Percentiles rank a stretch among this genome's conserved stretches.
Evolutionary conservation across 768 basidiomycete species (phyloP).

Genomic region (Leccinum boreale): DNA sequence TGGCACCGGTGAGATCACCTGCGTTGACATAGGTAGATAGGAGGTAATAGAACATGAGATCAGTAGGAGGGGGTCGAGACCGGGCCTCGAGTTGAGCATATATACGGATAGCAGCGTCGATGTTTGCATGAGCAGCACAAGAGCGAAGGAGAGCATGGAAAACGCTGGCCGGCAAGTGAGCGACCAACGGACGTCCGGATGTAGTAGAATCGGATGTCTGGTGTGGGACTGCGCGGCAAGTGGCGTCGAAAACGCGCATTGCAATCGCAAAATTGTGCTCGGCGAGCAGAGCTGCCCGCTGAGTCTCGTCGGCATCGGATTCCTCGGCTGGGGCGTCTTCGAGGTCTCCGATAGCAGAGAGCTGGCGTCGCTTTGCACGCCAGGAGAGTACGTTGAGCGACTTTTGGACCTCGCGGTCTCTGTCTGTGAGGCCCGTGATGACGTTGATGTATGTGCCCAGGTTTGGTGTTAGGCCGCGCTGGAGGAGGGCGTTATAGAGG

Average conservation of each 20-base stretch:
- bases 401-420: conserved; percentile 62
- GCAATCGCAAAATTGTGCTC: conserved; percentile 75
- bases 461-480: conserved; percentile 59
- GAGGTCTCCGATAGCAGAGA: conserved; percentile 1
- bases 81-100: conserved; percentile 58
- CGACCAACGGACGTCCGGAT: conserved; percentile 3
- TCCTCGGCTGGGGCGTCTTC: conserved; percentile 13
- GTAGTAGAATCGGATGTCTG: conserved; percentile 9
- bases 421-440: conserved; percentile 57
- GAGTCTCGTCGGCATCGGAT: conserved; percentile 25
- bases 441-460: conserved; percentile 57
- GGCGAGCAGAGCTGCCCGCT: conserved; percentile 42
- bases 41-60: conserved; percentile 48
- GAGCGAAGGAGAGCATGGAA: conserved; percentile 60
- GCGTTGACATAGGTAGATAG: conserved; percentile 55
- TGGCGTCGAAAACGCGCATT: conserved; percentile 67
- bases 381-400: conserved; percentile 42
- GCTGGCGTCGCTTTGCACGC: conserved; percentile 36
- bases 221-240: conserved; percentile 35
- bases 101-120: conserved; percentile 60
- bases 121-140: conserved; percentile 53
- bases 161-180: conserved; percentile 32
- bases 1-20: conserved; percentile 46
- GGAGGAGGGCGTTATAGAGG: conserved; percentile 71
- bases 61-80: conserved; percentile 28